Evolutionary conservation across 2,329 filamentous ascomycete genomes (phyloP).

Genomic region (Stemphylium beticola): DNA sequence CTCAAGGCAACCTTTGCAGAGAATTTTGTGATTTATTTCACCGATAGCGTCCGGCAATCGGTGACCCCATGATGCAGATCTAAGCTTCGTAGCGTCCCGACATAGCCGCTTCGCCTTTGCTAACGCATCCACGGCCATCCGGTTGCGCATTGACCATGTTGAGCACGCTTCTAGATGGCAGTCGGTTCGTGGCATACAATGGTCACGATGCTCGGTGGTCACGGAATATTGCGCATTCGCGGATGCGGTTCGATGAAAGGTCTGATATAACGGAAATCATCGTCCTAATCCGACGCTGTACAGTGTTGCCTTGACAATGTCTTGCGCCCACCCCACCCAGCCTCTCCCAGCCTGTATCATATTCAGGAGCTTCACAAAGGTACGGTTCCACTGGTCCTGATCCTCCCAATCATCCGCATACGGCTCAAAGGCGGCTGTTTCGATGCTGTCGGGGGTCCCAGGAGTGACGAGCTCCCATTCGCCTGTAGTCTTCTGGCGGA

Average conservation of each 20-base stretch:
- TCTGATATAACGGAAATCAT: background rate
- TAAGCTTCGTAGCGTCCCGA: slow-evolving; percentile 6
- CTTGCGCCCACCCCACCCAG: slow-evolving; percentile 59
- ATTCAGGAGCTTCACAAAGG: slow-evolving; percentile 63
- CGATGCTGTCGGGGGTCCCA: slow-evolving; percentile 38
- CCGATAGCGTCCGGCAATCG: background rate
- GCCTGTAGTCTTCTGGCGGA: slow-evolving; percentile 50
- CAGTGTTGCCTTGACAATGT: slow-evolving; percentile 45
- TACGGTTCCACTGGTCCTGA: slow-evolving; percentile 62
- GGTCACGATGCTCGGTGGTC: too few species aligned
- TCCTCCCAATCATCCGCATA: slow-evolving; percentile 65
- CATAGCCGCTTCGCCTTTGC: slow-evolving; percentile 2
- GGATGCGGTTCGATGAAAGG: background rate
- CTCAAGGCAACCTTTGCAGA: background rate
- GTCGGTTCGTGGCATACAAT: too few species aligned
- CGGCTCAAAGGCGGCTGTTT: slow-evolving; percentile 64
- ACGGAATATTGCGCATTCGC: too few species aligned
- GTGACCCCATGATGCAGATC: slow-evolving; percentile 1
- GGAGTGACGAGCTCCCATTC: slow-evolving; percentile 39
- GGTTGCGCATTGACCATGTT: too few species aligned
- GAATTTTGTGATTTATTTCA: background rate
- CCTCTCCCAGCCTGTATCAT: slow-evolving; percentile 57
- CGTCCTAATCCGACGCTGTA: slow-evolving; percentile 31
- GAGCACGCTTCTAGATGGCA: too few species aligned
- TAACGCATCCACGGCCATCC: background rate